Evolutionary conservation across 1,139 yeast genomes (phyloP), one percentile per base, ranked within the genome.

Genomic region (Kazachstania sp.): DNA sequence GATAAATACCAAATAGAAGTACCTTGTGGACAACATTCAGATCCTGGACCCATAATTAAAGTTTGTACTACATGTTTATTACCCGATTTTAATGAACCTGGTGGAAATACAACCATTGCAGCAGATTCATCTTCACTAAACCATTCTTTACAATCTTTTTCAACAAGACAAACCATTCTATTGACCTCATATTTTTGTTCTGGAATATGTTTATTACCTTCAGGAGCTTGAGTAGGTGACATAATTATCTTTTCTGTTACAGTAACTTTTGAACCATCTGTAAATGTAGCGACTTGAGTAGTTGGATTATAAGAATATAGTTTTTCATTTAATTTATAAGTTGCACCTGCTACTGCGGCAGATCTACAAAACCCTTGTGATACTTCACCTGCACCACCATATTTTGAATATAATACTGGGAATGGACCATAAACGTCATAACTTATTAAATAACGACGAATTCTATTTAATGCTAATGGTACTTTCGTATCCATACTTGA

Each of bases 271-370:
- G 88, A 77, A 32, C 95, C 94, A 64, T 90, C 97, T 55, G 78
- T 75, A 54, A 92, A 79, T 41, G 73, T 72, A 7, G 95, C 96
- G 35, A 79, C 70, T 60, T 83, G 81, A 42, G 77, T 70, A 37
- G 66, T 68, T 26, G 83, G 79, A 64, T 88, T 92, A 64, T 73
- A 84, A 42, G 79, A 78, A 8, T 71, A 69, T 49, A 88, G 67
- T 43, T 73, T 67, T 18, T 94, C 82, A 62, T 83, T 79, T 49
- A 92, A 73, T 67, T 88, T 88, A 68, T 90, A 92, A 37, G 95
- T 86, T 49, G 97, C 86, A 50, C 97, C 98, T 30, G 95, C 97
- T 52, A 92, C 98, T 13, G 99, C 98, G 4, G 98, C 97, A 50
- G 95, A 84, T 56, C 99, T 77, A 67, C 97, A 90, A 65, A 92